A percentile compares a stretch with the other conserved stretches of the same genome.
phyloP scores from a whole-genome alignment of 257 asterid genomes.

The Solanum chmielewskii region DNA sequence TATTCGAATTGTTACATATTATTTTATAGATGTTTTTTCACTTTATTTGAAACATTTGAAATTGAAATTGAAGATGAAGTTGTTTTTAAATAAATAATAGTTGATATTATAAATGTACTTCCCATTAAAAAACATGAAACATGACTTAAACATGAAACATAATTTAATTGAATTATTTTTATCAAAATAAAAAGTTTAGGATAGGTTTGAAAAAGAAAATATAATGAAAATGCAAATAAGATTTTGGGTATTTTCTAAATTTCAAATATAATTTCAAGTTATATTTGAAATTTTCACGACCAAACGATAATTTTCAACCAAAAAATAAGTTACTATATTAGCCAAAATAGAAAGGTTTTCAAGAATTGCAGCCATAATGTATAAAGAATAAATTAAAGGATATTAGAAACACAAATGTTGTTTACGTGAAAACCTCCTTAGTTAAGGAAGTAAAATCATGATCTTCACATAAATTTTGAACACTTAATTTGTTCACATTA shows the following conservation, averaged over 20 bases:
- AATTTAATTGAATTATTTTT: too few species aligned
- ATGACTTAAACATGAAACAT: not conserved
- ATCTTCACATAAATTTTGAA: not conserved
- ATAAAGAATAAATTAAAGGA: too few species aligned
- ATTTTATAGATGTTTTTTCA: too few species aligned
- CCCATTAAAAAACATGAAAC: not conserved
- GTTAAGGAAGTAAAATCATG: not conserved
- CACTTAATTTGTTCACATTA: not conserved
- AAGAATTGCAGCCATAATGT: not conserved
- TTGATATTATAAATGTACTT: not conserved
- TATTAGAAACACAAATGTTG: too few species aligned
- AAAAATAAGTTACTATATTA: too few species aligned
- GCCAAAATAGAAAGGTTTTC: not conserved
- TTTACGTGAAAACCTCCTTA: too few species aligned
- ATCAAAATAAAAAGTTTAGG: not conserved
- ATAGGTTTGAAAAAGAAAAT: not conserved
- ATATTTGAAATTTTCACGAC: not conserved
- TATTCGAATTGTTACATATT: not conserved
- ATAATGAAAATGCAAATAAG: not conserved
- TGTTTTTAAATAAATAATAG: too few species aligned
- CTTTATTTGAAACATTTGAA: not conserved
- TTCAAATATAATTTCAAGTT: not conserved
- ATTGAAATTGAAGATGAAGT: not conserved
- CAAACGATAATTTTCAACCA: too few species aligned
- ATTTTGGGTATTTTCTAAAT: not conserved